A percentile compares a stretch with the other conserved stretches of the same genome.
Evolutionary conservation across 805 yeast genomes (phyloP).

Genomic region (Teunomyces pallodes): DNA sequence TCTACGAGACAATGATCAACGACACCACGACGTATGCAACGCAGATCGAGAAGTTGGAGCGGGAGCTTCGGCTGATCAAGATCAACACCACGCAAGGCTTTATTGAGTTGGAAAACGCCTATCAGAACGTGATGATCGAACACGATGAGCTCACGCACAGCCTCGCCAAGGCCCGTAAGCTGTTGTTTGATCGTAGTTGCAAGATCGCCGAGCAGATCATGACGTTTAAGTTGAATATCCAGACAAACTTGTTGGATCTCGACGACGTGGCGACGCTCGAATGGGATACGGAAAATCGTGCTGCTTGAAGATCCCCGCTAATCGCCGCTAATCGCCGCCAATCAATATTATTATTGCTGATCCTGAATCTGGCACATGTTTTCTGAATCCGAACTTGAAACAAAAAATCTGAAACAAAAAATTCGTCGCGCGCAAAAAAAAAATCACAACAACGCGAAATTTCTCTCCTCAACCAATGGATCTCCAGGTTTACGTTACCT

Average conservation of each 20-base stretch:
- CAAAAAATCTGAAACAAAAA: not conserved
- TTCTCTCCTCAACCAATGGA: conserved; percentile 27
- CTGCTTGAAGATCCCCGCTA: too few species aligned
- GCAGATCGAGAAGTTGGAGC: conserved; percentile 64
- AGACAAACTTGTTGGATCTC: conserved; percentile 59
- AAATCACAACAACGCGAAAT: not conserved
- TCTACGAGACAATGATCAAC: conserved; percentile 52
- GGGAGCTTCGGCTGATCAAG: conserved; percentile 51
- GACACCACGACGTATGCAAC: conserved; percentile 53
- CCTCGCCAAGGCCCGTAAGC: conserved; percentile 45
- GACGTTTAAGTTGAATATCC: conserved; percentile 65
- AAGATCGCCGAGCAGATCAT: conserved; percentile 59
- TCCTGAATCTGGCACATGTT: too few species aligned
- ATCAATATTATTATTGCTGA: not conserved
- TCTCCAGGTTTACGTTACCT: conserved; percentile 57
- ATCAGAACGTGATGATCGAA: conserved; percentile 51
- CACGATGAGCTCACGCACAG: conserved; percentile 49
- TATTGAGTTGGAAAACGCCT: conserved; percentile 44
- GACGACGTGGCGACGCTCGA: conserved; percentile 48
- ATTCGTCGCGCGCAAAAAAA: too few species aligned
- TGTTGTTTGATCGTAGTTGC: conserved; percentile 52
- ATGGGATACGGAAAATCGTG: conserved; percentile 11
- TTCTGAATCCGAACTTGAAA: too few species aligned
- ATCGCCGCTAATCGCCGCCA: not conserved
- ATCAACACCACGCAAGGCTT: conserved; percentile 48